A percentile compares a stretch with the other conserved stretches of the same genome.
These are phyloP conservation scores for Russula earlei DNA, from an alignment of 768 basidiomycete genomes.

Conservation along the genomic window DNA sequence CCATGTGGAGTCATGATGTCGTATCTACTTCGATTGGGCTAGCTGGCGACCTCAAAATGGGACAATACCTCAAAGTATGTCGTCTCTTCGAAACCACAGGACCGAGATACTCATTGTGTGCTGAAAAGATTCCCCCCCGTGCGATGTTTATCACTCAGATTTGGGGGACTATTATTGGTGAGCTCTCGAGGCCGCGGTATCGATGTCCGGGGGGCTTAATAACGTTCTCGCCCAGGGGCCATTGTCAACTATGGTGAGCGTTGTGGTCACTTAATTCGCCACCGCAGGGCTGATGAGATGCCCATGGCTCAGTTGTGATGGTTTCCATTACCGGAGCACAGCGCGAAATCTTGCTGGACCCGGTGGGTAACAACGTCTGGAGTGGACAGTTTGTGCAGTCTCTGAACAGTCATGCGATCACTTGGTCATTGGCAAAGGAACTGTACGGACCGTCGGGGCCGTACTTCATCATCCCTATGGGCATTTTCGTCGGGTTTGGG, in stretches of 20 bases:
- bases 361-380: slow-evolving; percentile 54
- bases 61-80: slow-evolving; percentile 32
- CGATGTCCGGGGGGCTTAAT: neutral
- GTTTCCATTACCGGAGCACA: slow-evolving; percentile 43
- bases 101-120: neutral
- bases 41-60: slow-evolving; percentile 50
- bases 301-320: slow-evolving; percentile 41
- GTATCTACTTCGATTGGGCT: slow-evolving; percentile 44
- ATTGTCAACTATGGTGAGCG: slow-evolving; percentile 30
- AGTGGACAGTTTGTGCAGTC: slow-evolving; percentile 31
- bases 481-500: slow-evolving; percentile 44
- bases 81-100: neutral
- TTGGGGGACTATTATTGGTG: slow-evolving; percentile 53
- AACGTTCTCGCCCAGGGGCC: slow-evolving; percentile 17
- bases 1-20: slow-evolving; percentile 61
- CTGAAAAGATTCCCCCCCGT: slow-evolving; percentile 54
- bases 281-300: slow-evolving; percentile 20
- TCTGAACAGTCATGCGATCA: slow-evolving; percentile 49
- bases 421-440: slow-evolving; percentile 54
- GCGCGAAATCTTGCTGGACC: slow-evolving; percentile 42
- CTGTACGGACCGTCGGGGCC: slow-evolving; percentile 45
- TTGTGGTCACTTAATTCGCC: too few species aligned
- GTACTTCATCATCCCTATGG: slow-evolving; percentile 48
- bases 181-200: neutral
- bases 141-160: slow-evolving; percentile 56